A percentile compares a stretch with the other conserved stretches of the same genome.
phyloP scores from a whole-genome alignment of 2,329 filamentous ascomycete species.

The Apiospora saccharicola region DNA sequence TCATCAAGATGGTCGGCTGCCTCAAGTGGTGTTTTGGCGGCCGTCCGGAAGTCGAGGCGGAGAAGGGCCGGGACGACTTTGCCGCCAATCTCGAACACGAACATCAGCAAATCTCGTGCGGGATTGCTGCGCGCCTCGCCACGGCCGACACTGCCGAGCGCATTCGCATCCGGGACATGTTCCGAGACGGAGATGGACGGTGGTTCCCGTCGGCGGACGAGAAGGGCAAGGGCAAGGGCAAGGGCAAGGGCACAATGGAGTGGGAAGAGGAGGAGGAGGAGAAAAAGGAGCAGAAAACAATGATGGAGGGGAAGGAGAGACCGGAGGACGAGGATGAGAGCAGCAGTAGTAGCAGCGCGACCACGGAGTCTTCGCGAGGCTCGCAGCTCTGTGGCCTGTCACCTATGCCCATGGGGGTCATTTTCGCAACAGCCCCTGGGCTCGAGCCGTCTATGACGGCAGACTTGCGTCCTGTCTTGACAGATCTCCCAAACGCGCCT shows the following conservation, averaged over 20 bases:
- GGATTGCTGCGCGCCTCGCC: not conserved
- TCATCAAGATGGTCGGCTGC: not conserved
- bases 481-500: not conserved
- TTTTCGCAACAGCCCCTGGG: not conserved
- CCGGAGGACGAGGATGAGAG: not conserved
- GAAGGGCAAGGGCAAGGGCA: not conserved
- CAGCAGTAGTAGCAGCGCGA: not conserved
- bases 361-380: not conserved
- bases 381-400: not conserved
- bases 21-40: slow-evolving; percentile 2
- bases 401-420: not conserved
- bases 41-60: not conserved
- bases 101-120: not conserved
- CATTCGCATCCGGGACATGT: not conserved
- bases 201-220: not conserved
- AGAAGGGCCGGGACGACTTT: not conserved
- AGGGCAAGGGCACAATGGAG: not conserved
- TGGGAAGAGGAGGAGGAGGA: not conserved
- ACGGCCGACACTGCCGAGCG: not conserved
- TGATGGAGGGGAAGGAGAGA: not conserved
- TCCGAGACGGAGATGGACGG: not conserved
- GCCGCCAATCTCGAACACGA: not conserved
- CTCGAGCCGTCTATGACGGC: not conserved
- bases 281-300: not conserved
- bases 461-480: not conserved